Conservation (phyloP, 2,329 filamentous ascomycete species). For the Fusarium continuum region DNA sequence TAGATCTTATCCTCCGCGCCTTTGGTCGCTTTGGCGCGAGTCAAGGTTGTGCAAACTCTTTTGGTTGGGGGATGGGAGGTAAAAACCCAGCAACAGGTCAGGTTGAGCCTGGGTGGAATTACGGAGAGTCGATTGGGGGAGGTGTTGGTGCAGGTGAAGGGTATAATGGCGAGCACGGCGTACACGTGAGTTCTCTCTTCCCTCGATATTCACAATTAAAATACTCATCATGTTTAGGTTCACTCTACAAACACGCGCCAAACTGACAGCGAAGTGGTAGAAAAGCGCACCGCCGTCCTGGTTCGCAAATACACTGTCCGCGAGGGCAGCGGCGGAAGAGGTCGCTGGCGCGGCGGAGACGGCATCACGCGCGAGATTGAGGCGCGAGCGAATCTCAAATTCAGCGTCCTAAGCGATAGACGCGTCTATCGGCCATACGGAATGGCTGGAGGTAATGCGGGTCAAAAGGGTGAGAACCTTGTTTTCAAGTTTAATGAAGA, state of each 20-base stretch:
- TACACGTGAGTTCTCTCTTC: conserved; percentile 65
- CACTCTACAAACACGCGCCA: conserved; percentile 90
- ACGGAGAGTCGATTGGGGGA: conserved; percentile 87
- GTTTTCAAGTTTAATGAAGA: conserved; percentile 43
- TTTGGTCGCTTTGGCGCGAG: conserved; percentile 39
- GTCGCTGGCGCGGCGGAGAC: conserved; percentile 47
- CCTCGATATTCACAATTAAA: conserved; percentile 48
- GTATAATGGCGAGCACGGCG: conserved; percentile 78
- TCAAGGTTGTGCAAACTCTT: conserved; percentile 48
- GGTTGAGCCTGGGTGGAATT: conserved; percentile 74
- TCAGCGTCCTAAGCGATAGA: conserved; percentile 50
- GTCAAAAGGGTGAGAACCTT: conserved; percentile 42
- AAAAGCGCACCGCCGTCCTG: conserved; percentile 49
- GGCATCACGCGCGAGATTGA: conserved; percentile 50
- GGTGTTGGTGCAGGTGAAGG: conserved; percentile 76
- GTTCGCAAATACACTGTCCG: conserved; percentile 46
- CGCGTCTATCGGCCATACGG: conserved; percentile 48
- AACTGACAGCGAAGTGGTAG: conserved; percentile 79
- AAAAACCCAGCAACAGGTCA: conserved; percentile 31
- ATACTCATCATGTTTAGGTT: conserved; percentile 48
- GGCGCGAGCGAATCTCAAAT: conserved; percentile 45
- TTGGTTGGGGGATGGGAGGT: conserved; percentile 49
- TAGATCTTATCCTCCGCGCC: conserved; percentile 47
- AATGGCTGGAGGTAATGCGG: conserved; percentile 46
- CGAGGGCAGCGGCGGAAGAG: conserved; percentile 29